A percentile compares a stretch with the other conserved stretches of the same genome.
phyloP scores from a whole-genome alignment of 441 rosid species.

The Manihot esculenta region DNA sequence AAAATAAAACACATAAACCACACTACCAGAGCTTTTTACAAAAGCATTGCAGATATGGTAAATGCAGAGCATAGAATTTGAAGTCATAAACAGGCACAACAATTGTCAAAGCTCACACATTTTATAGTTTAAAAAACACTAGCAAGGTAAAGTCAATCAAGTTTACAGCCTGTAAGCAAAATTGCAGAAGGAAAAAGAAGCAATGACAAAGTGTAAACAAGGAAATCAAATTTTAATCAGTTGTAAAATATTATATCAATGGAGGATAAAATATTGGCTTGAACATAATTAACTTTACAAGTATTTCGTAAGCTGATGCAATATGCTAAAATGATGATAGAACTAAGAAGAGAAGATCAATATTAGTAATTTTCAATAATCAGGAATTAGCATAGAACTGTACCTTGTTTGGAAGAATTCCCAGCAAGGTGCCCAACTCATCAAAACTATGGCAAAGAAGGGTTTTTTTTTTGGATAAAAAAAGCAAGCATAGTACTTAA shows the following conservation, averaged over 20 bases:
- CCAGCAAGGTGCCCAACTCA: slow-evolving; percentile 95
- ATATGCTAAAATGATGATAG: not conserved
- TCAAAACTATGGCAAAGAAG: slow-evolving; percentile 57
- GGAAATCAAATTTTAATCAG: not conserved
- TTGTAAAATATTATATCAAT: not conserved
- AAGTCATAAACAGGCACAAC: not conserved
- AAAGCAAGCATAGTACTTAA: slow-evolving; percentile 2
- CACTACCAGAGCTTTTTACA: too few species aligned
- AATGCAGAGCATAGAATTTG: not conserved
- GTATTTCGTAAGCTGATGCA: not conserved
- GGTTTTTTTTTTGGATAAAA: too few species aligned
- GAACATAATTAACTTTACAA: too few species aligned
- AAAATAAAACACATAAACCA: not conserved
- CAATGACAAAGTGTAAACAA: not conserved
- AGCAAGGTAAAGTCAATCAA: not conserved
- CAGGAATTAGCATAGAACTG: not conserved
- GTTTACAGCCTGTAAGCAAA: too few species aligned
- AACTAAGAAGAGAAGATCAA: not conserved
- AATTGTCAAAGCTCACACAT: not conserved
- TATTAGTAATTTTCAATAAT: not conserved
- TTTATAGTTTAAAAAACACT: not conserved
- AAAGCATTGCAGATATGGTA: not conserved
- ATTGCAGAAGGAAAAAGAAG: not conserved
- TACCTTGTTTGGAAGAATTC: slow-evolving; percentile 93
- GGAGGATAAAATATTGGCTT: not conserved